Evolutionary conservation across 352 stramenopile species (phyloP), one percentile per base, ranked within the genome.

Genomic region (Pythium dissimile): DNA sequence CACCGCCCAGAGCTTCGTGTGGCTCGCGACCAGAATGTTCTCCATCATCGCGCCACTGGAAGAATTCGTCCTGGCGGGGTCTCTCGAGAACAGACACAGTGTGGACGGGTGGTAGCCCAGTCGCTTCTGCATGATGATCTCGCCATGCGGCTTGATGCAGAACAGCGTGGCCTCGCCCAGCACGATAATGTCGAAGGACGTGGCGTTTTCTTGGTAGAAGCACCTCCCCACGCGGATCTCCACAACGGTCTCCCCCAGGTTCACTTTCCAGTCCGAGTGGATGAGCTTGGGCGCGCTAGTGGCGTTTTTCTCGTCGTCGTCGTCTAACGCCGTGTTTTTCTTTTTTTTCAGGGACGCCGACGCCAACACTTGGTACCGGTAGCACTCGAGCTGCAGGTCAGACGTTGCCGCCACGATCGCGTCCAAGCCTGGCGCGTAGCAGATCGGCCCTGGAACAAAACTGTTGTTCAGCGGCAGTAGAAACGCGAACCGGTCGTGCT

Each of bases 401-500:
- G 79, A 91, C 21, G 86, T 94, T 30, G 73, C 73, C 5, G 85
- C 83, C 15, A 97, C 62, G 43, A 97, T 75, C 16, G 84, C 74
- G 51, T 97, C 88, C 67, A 90, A 92, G 1, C 67, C 73, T 11
- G 71, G 47, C 0, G 86, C 77, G 56, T 97, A 97, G 44, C 73
- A 90, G 32, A 97, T 57, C 2, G 85, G 68, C 7, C 88, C 88
- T 0, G 90, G 88, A 0, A 96, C 54, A 35, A 97, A 80, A 44
- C 73, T 86, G 47, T 88, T 80, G 51, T 90, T 89, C 2, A 97
- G 67, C 16, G 88, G 73, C 49, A 93, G 70, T 41, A 92, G 60
- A 68, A 97, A 97, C 2, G 87, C 82, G 61, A 92, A 84, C 2
- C 84, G 74, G 42, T 97, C 89, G 55, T 97, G 90, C 62, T 97